A percentile compares a stretch with the other conserved stretches of the same genome.
phyloP scores from a whole-genome alignment of 2,329 filamentous ascomycete species.

The Botrytis fragariae region DNA sequence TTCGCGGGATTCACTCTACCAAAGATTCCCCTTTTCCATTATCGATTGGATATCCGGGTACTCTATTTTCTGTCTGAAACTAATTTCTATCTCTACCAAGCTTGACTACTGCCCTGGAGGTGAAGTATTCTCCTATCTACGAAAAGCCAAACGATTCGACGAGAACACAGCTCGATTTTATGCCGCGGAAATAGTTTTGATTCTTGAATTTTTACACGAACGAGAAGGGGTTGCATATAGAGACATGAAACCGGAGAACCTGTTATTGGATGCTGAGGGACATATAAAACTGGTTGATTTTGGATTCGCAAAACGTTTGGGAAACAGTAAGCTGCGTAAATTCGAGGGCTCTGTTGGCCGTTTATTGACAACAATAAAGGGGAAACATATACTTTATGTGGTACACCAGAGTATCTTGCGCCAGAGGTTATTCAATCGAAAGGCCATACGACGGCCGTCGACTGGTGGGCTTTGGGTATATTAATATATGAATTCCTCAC shows the following conservation, averaged over 20 bases:
- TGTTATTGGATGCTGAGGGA: conserved; percentile 72
- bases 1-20: conserved; percentile 24
- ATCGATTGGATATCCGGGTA: background rate
- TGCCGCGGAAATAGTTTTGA: conserved; percentile 77
- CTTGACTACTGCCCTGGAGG: conserved; percentile 81
- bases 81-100: conserved; percentile 7
- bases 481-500: conserved; percentile 82
- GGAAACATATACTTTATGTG: conserved; percentile 70
- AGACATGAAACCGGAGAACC: conserved; percentile 81
- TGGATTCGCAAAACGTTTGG: conserved; percentile 78
- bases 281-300: conserved; percentile 84
- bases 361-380: conserved; percentile 21
- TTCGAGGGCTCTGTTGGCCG: background rate
- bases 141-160: conserved; percentile 74
- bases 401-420: conserved; percentile 80
- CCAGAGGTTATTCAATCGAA: conserved; percentile 84
- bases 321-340: conserved; percentile 46
- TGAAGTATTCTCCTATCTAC: conserved; percentile 80
- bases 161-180: conserved; percentile 78
- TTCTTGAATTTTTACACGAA: conserved; percentile 78
- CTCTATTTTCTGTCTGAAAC: background rate
- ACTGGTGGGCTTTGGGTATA: conserved; percentile 87
- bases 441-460: conserved; percentile 71
- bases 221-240: conserved; percentile 76
- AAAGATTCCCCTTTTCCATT: background rate